These are phyloP conservation scores for Firmiana major DNA, from an alignment of 345 rosid genomes.

Conservation along the genomic window DNA sequence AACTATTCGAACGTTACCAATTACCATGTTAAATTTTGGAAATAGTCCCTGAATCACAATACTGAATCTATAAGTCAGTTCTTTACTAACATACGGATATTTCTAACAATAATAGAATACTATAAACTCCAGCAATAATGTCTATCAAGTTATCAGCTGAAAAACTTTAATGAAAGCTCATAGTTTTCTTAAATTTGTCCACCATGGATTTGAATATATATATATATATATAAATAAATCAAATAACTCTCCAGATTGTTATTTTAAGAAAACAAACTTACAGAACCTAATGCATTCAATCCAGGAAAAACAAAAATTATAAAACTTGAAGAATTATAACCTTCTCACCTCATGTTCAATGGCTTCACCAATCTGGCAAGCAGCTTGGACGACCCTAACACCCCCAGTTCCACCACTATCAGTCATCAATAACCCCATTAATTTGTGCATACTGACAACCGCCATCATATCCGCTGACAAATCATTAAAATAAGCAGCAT, in stretches of 20 bases:
- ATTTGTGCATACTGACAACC: constrained; percentile 85
- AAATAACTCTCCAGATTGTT: background rate
- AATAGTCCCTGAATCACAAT: background rate
- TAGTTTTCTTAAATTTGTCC: background rate
- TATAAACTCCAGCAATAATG: background rate
- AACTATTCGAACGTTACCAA: background rate
- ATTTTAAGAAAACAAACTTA: background rate
- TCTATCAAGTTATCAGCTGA: background rate
- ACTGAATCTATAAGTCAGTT: background rate
- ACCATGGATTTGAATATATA: background rate
- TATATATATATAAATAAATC: background rate
- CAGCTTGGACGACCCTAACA: constrained; percentile 73
- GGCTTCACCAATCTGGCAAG: constrained; percentile 83
- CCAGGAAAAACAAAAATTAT: background rate
- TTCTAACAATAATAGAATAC: background rate
- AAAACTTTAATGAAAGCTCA: background rate
- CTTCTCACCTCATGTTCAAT: constrained; percentile 81
- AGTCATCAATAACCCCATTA: constrained; percentile 84
- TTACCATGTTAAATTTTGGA: background rate
- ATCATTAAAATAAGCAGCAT: constrained; percentile 31
- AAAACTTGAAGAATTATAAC: background rate
- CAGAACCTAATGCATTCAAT: background rate
- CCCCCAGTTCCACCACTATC: constrained; percentile 50
- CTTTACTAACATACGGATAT: background rate
- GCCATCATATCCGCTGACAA: constrained; percentile 91